Evolutionary conservation across 2,329 filamentous ascomycete genomes (phyloP).

Genomic region (Aspergillus sp.): DNA sequence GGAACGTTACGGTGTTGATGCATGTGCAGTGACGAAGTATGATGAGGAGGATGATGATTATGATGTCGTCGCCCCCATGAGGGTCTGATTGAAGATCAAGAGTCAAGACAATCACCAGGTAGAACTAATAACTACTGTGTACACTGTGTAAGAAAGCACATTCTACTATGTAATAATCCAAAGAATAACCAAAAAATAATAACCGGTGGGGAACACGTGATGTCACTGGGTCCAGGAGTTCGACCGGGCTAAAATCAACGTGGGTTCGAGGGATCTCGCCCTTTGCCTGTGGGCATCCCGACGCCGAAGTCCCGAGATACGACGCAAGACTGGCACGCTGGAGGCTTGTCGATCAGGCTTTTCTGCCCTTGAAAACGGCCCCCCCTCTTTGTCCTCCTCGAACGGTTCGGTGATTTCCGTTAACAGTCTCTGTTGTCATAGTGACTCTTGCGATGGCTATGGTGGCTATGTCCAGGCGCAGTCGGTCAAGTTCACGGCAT

Average conservation of each 20-base stretch:
- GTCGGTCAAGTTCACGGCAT: constrained; percentile 6
- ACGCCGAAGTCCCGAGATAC: constrained; percentile 6
- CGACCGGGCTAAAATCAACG: constrained; percentile 3
- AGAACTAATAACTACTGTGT: neutral
- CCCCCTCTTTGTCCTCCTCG: constrained; percentile 9
- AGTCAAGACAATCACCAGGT: neutral
- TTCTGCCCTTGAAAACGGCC: constrained; percentile 11
- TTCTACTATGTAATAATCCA: too few species aligned
- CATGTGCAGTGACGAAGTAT: neutral
- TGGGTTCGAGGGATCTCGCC: neutral
- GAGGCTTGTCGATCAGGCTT: constrained; percentile 13
- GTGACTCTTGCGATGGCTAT: neutral
- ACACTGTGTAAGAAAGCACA: too few species aligned
- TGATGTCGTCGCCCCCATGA: neutral
- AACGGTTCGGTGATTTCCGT: constrained; percentile 1
- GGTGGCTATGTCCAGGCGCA: constrained; percentile 26
- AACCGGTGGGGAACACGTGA: constrained; percentile 9
- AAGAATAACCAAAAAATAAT: neutral
- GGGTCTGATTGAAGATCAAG: neutral
- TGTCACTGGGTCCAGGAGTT: constrained; percentile 7
- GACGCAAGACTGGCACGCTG: neutral
- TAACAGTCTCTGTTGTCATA: constrained; percentile 3
- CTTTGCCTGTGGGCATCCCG: neutral
- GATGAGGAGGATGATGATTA: neutral
- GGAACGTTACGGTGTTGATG: neutral